These are phyloP conservation scores for Fusarium lateritium DNA, from an alignment of 2,329 filamentous ascomycete species.

Conservation along the genomic window DNA sequence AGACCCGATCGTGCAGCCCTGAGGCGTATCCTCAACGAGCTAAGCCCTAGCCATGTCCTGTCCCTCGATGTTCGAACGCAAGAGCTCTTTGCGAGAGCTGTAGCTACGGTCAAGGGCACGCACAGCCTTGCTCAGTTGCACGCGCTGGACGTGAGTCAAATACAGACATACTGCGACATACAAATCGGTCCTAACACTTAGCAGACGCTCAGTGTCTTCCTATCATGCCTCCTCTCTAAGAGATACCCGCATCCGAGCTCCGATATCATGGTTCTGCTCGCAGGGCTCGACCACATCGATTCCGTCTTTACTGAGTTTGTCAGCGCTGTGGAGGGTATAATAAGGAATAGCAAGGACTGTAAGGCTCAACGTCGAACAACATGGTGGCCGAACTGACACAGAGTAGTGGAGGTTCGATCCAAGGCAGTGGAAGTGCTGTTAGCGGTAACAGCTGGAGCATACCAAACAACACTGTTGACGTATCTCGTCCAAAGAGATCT, in stretches of 20 bases:
- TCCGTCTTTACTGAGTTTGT: constrained; percentile 91
- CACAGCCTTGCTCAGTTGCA: constrained; percentile 77
- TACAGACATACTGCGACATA: constrained; percentile 54
- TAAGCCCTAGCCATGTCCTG: constrained; percentile 82
- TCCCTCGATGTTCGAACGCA: constrained; percentile 83
- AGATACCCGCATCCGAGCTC: constrained; percentile 96
- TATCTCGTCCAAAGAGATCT: constrained; percentile 96
- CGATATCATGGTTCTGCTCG: constrained; percentile 91
- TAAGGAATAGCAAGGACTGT: constrained; percentile 82
- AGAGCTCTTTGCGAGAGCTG: constrained; percentile 82
- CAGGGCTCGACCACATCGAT: constrained; percentile 91
- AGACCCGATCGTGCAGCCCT: constrained; percentile 82
- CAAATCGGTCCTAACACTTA: constrained; percentile 23
- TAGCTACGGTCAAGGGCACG: constrained; percentile 75
- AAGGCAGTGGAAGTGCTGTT: constrained; percentile 87
- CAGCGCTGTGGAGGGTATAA: constrained; percentile 82
- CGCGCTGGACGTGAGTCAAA: constrained; percentile 83
- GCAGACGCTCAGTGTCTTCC: constrained; percentile 90
- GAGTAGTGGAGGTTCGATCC: constrained; percentile 78
- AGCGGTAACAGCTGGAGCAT: constrained; percentile 91
- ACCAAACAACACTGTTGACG: constrained; percentile 92
- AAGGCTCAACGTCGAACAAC: constrained; percentile 52
- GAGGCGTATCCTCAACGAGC: constrained; percentile 76
- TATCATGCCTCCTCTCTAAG: constrained; percentile 86
- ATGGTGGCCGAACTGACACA: constrained; percentile 45